A percentile compares a stretch with the other conserved stretches of the same genome.
Evolutionary conservation across 2,329 filamentous ascomycete species (phyloP).

Genomic region (Beauveria brongniartii): DNA sequence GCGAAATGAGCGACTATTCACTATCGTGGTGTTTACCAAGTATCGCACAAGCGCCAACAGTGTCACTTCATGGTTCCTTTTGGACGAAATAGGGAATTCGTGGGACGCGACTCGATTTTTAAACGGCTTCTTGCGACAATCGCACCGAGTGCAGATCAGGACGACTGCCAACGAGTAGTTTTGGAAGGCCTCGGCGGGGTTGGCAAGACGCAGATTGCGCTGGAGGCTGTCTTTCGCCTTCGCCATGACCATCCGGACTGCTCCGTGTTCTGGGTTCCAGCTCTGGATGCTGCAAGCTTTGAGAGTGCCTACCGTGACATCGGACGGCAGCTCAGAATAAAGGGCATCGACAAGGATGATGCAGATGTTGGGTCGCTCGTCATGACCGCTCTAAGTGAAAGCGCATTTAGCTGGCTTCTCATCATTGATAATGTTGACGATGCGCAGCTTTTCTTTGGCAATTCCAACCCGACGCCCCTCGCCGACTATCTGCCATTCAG

Average conservation of each 20-base stretch:
- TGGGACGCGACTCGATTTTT: constrained; percentile 17
- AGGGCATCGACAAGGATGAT: constrained; percentile 24
- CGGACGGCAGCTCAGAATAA: constrained; percentile 20
- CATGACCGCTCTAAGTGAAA: constrained; percentile 23
- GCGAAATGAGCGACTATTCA: neutral
- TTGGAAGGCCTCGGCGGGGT: constrained; percentile 27
- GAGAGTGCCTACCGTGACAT: constrained; percentile 28
- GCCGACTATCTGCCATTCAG: constrained; percentile 13
- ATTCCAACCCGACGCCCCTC: constrained; percentile 13
- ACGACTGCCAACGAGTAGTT: constrained; percentile 19
- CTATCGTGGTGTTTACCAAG: neutral
- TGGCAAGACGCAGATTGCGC: constrained; percentile 31
- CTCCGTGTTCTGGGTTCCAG: constrained; percentile 34
- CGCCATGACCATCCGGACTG: constrained; percentile 19
- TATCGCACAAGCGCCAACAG: neutral
- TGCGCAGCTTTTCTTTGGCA: constrained; percentile 20
- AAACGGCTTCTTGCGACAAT: constrained; percentile 13
- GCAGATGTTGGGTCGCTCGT: constrained; percentile 29
- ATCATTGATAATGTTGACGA: constrained; percentile 40
- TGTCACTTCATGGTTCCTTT: constrained; percentile 17
- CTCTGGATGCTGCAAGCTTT: constrained; percentile 20
- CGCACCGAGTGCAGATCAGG: neutral
- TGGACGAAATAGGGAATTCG: constrained; percentile 19
- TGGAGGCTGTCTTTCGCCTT: constrained; percentile 25
- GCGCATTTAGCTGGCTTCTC: constrained; percentile 29